Evolutionary conservation across 164 flowering plant species (phyloP), one percentile per base, ranked within the genome.

Genomic region (Saururus chinensis): DNA sequence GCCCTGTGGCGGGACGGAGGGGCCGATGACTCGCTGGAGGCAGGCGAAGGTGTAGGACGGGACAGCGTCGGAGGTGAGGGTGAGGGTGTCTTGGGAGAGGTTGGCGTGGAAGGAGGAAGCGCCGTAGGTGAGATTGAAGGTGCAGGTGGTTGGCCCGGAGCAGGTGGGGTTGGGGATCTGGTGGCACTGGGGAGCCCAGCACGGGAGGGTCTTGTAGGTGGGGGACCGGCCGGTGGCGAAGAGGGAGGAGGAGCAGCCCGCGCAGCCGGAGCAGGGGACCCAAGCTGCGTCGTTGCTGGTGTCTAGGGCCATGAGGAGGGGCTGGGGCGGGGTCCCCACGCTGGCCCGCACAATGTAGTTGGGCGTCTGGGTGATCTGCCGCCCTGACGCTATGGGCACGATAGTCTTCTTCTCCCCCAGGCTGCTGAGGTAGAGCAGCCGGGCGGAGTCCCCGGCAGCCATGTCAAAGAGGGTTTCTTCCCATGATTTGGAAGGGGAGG

Each of bases 281-380:
- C 92, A 90, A 13, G 96, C 91, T 58, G 76, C 88, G 56, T 91
- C 99, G 62, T 70, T 91, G 76, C 96, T 84, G 35, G 82, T 91
- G 57, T 95, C 99, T 72, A 95, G 22, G 51, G 89, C 95, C 87
- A 95, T 72, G 53, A 85, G 75, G 72, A 95, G 0, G 22, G 80
- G 66, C 74, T 95, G 96, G 4, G 89, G 61, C 0, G 99, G 99
- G 0, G 89, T 87, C 11, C 99, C 97, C 37, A 95, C 67, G 40
- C 74, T 77, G 5, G 75, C 87, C 66, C 74, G 61, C 8, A 88
- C 93, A 64, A 91, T 69, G 71, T 88, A 93, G 55, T 83, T 88
- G 6, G 97, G 79, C 71, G 80, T 85, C 75, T 88, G 89, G 0
- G 74, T 59, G 37, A 83, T 61, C 75, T 75, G 84, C 69, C 88